Evolutionary conservation across 129 eudicot genomes (phyloP).

Genomic region (Heracleum sosnowskyi): DNA sequence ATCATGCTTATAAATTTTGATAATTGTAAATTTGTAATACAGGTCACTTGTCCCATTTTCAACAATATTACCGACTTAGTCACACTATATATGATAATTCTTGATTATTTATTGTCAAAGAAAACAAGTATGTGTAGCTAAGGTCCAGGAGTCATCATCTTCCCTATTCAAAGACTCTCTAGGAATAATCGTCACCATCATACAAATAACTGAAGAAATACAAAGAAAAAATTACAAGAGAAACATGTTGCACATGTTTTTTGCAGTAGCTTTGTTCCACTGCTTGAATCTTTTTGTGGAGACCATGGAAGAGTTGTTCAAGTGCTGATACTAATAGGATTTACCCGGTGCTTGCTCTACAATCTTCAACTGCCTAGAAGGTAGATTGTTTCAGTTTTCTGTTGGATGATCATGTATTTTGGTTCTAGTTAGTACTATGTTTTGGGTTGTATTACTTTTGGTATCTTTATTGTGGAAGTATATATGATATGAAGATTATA

Average conservation of each 20-base stretch:
- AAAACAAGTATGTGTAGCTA: not conserved
- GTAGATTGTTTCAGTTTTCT: not conserved
- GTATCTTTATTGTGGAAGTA: not conserved
- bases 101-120: not conserved
- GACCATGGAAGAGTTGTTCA: conserved; percentile 58
- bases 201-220: not conserved
- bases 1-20: too few relatives aligned
- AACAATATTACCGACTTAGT: not conserved
- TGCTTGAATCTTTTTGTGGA: conserved; percentile 64
- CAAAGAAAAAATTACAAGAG: not conserved
- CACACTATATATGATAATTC: not conserved
- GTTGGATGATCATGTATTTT: not conserved
- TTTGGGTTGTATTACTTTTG: not conserved
- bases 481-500: too few relatives aligned
- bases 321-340: conserved; percentile 45
- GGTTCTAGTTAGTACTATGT: not conserved
- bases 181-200: not conserved
- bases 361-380: conserved; percentile 45
- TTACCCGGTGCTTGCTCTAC: conserved; percentile 53
- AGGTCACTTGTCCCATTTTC: not conserved
- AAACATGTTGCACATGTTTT: conserved; percentile 70
- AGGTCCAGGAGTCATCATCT: not conserved
- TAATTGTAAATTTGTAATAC: not conserved
- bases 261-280: conserved; percentile 82
- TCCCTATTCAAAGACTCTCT: not conserved